Conservation (phyloP, 2,329 filamentous ascomycete species). For the Calonectria crousiana region DNA sequence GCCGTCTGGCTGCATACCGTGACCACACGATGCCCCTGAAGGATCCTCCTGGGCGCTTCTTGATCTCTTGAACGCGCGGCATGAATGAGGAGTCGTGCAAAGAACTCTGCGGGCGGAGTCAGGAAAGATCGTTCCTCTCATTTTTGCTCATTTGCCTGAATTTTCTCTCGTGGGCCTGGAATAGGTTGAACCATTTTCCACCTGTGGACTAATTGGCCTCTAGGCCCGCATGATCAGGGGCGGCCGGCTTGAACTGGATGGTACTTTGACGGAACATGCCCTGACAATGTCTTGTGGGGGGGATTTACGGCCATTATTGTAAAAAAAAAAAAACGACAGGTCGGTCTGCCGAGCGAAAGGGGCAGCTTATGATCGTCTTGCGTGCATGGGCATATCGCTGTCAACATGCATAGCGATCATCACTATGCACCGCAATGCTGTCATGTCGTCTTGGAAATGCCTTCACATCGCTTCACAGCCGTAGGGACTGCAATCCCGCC, state of each 20-base stretch:
- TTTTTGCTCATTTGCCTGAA: background rate
- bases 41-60: background rate
- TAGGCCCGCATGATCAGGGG: background rate
- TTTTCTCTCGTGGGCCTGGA: constrained; percentile 6
- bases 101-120: background rate
- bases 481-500: background rate
- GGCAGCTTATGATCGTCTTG: background rate
- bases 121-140: background rate
- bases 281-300: background rate
- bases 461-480: background rate
- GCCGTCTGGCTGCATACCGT: constrained; percentile 1
- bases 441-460: background rate
- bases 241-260: background rate
- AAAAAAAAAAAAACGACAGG: constrained; percentile 5
- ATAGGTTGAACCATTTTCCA: constrained; percentile 11
- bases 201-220: background rate
- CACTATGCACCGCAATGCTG: constrained; percentile 6
- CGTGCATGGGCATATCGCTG: background rate
- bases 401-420: background rate
- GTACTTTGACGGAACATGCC: constrained; percentile 10
- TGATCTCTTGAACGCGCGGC: constrained; percentile 25
- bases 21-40: constrained; percentile 2
- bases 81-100: background rate
- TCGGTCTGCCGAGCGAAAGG: background rate
- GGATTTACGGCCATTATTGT: background rate